Conservation (phyloP, 441 rosid genomes). For the Raphanus hybrid region DNA sequence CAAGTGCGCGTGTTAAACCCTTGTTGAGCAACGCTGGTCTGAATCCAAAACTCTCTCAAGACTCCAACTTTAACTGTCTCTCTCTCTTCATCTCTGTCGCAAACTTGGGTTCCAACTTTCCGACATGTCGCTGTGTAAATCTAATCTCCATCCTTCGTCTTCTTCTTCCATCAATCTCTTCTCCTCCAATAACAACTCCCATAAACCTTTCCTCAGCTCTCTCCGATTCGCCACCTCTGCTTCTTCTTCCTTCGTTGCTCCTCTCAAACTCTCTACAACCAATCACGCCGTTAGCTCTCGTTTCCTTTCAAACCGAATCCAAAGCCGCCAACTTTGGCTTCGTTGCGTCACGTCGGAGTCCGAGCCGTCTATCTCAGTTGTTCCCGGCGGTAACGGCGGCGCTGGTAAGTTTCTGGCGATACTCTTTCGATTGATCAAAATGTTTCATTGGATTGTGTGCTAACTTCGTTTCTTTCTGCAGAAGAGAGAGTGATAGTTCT, state of each 20-base stretch:
- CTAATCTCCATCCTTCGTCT: not conserved
- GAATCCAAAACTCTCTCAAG: not conserved
- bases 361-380: too few relatives aligned
- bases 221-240: too few relatives aligned
- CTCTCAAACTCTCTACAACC: conserved; percentile 27
- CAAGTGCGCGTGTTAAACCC: not conserved
- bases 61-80: conserved; percentile 9
- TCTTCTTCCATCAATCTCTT: too few relatives aligned
- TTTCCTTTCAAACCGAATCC: conserved; percentile 14
- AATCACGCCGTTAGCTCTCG: conserved; percentile 24
- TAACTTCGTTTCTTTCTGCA: conserved; percentile 48
- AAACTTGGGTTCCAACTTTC: too few relatives aligned
- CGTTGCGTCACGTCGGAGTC: conserved; percentile 36
- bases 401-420: conserved; percentile 57
- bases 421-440: not conserved
- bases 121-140: conserved; percentile 38
- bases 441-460: not conserved
- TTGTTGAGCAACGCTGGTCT: conserved; percentile 24
- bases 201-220: too few relatives aligned
- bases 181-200: too few relatives aligned
- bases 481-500: conserved; percentile 67
- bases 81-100: conserved; percentile 12
- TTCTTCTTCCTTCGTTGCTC: not conserved
- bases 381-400: conserved; percentile 5
- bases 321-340: conserved; percentile 26